These are phyloP conservation scores for Penicillium paxilli DNA, from an alignment of 495 filamentous ascomycete species.

Conservation along the genomic window DNA sequence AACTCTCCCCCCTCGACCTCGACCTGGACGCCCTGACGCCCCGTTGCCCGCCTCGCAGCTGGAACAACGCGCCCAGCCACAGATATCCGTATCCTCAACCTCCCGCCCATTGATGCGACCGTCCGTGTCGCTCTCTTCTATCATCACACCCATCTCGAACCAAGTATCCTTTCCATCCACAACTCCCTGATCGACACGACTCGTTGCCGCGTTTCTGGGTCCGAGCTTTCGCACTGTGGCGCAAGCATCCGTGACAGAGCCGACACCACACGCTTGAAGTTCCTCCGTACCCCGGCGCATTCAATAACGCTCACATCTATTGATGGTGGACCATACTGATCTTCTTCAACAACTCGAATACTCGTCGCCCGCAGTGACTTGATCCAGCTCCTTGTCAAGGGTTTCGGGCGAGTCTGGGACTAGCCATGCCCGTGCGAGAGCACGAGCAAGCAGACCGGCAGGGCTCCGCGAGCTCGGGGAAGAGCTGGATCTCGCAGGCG, in stretches of 20 bases:
- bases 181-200: not conserved
- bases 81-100: not conserved
- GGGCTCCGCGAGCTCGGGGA: slow-evolving; percentile 46
- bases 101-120: not conserved
- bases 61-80: not conserved
- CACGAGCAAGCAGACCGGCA: slow-evolving; percentile 35
- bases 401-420: slow-evolving; percentile 15
- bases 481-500: slow-evolving; percentile 46
- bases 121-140: not conserved
- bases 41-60: not conserved
- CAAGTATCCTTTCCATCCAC: not conserved
- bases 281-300: slow-evolving; percentile 6
- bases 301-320: slow-evolving; percentile 10
- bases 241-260: slow-evolving; percentile 13
- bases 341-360: slow-evolving; percentile 7
- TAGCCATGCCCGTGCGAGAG: slow-evolving; percentile 38
- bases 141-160: not conserved
- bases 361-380: slow-evolving; percentile 21
- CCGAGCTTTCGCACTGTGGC: slow-evolving; percentile 16
- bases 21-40: not conserved
- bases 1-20: not conserved
- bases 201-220: slow-evolving; percentile 4
- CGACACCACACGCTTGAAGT: slow-evolving; percentile 11
- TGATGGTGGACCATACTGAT: slow-evolving; percentile 23
- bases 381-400: slow-evolving; percentile 19